These are phyloP conservation scores for Chondrus crispus DNA, from an alignment of 23 red algal genomes.

Conservation along the genomic window DNA sequence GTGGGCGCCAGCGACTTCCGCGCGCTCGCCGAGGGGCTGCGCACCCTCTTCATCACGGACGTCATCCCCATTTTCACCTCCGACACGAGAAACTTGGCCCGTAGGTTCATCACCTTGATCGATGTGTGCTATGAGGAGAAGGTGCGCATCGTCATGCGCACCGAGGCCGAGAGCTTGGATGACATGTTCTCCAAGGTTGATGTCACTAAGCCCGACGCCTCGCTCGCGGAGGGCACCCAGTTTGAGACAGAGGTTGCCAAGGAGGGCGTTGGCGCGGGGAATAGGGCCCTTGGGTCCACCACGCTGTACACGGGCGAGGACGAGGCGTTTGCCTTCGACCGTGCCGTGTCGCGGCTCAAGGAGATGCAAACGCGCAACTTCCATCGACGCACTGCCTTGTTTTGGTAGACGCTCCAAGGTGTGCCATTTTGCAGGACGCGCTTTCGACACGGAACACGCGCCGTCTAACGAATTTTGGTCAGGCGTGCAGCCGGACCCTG, in stretches of 20 bases:
- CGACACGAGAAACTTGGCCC: slow-evolving; percentile 82
- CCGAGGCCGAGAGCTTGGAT: background rate
- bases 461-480: no score
- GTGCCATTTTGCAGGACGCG: background rate
- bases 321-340: slow-evolving; percentile 55
- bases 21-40: slow-evolving; percentile 63
- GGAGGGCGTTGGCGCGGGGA: slow-evolving; percentile 48
- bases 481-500: no score
- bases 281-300: slow-evolving; percentile 12
- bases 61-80: slow-evolving; percentile 62
- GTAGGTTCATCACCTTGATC: slow-evolving; percentile 89
- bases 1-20: slow-evolving; percentile 81
- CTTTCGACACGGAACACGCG: background rate
- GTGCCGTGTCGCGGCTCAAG: slow-evolving; percentile 58
- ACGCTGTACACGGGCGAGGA: slow-evolving; percentile 66
- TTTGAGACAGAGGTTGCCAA: slow-evolving; percentile 66
- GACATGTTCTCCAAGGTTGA: slow-evolving; percentile 59
- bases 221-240: slow-evolving; percentile 55
- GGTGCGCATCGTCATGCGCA: slow-evolving; percentile 55
- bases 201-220: background rate
- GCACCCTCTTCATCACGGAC: slow-evolving; percentile 70
- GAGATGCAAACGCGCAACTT: slow-evolving; percentile 58
- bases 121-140: slow-evolving; percentile 90
- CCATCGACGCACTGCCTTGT: background rate
- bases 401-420: background rate